Conservation (phyloP, 164 flowering plant genomes). For the Kingdonia uniflora region DNA sequence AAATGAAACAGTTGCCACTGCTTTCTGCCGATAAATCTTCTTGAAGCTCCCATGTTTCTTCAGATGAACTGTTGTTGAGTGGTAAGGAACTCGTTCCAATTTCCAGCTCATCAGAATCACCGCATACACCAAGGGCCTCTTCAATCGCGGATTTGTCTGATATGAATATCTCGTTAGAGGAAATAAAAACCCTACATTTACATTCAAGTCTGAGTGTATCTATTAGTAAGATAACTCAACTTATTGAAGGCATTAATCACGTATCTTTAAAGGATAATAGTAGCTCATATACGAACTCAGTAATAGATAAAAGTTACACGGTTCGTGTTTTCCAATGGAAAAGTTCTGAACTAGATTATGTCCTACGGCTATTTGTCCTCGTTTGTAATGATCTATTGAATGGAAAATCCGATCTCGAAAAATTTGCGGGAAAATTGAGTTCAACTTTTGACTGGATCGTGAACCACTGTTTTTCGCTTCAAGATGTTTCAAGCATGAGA, state of each 20-base stretch:
- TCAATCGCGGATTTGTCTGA: constrained; percentile 24
- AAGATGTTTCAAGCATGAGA: constrained; percentile 48
- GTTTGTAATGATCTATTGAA: constrained; percentile 39
- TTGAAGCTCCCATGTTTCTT: not conserved
- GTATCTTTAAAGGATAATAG: constrained; percentile 21
- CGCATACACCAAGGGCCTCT: constrained; percentile 3
- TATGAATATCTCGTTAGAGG: constrained; percentile 20
- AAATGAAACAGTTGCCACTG: constrained; percentile 3
- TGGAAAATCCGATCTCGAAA: constrained; percentile 36
- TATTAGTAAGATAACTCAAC: constrained; percentile 49
- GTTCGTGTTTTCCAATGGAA: constrained; percentile 69
- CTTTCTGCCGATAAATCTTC: not conserved
- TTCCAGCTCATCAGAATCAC: constrained; percentile 12
- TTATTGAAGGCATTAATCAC: constrained; percentile 53
- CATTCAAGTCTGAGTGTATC: constrained; percentile 32
- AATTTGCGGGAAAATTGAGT: constrained; percentile 35
- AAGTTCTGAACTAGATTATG: constrained; percentile 39
- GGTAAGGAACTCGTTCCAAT: constrained; percentile 45
- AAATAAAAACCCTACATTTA: constrained; percentile 17
- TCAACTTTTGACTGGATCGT: constrained; percentile 52
- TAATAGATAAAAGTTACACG: constrained; percentile 28
- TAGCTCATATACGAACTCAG: constrained; percentile 11
- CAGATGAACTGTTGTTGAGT: not conserved
- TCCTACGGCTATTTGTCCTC: constrained; percentile 30
- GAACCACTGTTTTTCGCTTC: constrained; percentile 42